Evolutionary conservation across 2,329 filamentous ascomycete genomes (phyloP).

Genomic region (Colletotrichum sp.): DNA sequence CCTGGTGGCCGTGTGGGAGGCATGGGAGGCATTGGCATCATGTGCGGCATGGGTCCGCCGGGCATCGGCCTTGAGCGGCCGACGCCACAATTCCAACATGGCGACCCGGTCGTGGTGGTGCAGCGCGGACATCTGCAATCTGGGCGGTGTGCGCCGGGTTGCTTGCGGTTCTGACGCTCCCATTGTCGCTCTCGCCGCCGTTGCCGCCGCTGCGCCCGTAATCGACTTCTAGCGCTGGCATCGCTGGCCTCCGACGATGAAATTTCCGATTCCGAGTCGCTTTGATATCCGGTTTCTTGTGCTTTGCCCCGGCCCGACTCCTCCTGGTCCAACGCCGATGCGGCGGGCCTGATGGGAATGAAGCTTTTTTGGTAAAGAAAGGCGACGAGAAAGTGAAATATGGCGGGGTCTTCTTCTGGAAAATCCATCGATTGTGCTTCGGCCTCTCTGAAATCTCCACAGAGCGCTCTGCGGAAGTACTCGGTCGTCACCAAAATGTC

Average conservation of each 20-base stretch:
- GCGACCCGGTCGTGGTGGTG: slow-evolving; percentile 32
- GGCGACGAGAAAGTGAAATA: slow-evolving; percentile 57
- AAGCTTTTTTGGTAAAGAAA: slow-evolving; percentile 53
- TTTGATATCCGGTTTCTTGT: slow-evolving; percentile 30
- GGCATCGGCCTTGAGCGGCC: slow-evolving; percentile 31
- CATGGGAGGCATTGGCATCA: neutral
- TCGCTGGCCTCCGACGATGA: slow-evolving; percentile 38
- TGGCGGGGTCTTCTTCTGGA: slow-evolving; percentile 53
- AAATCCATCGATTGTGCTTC: slow-evolving; percentile 50
- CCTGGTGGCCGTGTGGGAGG: slow-evolving; percentile 3
- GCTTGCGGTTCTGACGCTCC: slow-evolving; percentile 45
- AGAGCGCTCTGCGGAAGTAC: slow-evolving; percentile 54
- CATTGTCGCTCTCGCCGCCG: slow-evolving; percentile 38
- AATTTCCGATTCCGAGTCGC: slow-evolving; percentile 36
- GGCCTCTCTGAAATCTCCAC: slow-evolving; percentile 51
- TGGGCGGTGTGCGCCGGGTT: slow-evolving; percentile 47
- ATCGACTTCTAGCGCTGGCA: slow-evolving; percentile 35
- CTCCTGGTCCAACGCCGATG: slow-evolving; percentile 40
- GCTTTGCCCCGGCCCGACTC: slow-evolving; percentile 50
- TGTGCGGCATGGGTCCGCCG: slow-evolving; percentile 25
- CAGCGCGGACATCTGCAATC: slow-evolving; percentile 49
- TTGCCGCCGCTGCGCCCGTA: slow-evolving; percentile 34
- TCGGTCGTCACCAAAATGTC: slow-evolving; percentile 48
- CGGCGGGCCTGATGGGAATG: slow-evolving; percentile 47
- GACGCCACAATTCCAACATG: slow-evolving; percentile 47